Base-by-base conservation (phyloP, 176 grass and related monocot genomes). In the Oryza coarctata region DNA sequence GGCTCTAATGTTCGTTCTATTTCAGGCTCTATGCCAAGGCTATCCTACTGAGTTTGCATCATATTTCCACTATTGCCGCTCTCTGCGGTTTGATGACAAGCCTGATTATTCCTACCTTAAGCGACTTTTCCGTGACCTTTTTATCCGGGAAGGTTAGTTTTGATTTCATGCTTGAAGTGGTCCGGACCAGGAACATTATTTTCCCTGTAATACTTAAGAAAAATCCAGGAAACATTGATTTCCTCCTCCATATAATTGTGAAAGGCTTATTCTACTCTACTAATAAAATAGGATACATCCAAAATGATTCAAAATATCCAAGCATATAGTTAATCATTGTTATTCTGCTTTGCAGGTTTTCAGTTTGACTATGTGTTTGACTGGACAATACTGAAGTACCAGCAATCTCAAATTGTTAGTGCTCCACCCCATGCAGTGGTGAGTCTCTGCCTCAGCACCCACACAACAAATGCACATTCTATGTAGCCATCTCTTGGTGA, bases 331-430 rank as follows among this genome's bases (percentile, higher is more conserved):
- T 80, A 11, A 57, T 83, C 27, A 52, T 73, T 71, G 57, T 43
- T 80, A 73, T 80, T 73, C 31, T 85, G 30, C 71, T 81, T 76
- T 89, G 43, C 82, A 98, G 95, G 95, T 75, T 99, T 99, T 94
- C 97, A 99, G 86, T 96, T 96, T 86, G 97, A 99, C 64, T 99
- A 96, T 72, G 93, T 96, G 18, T 99, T 99, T 88, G 97, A 99
- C 83, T 99, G 97, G 97, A 99, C 91, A 36, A 92, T 99, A 87
- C 74, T 99, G 74, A 99, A 96, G 85, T 96, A 96, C 71, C 93
- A 99, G 83, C 93, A 99, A 76, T 90, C 97, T 70, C 97, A 99
- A 73, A 99, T 96, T 71, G 87, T 91, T 72, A 93, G 85, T 83
- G 90, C 79, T 71, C 92, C 96, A 57, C 91, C 91, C 27, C 93